These are phyloP conservation scores for Eucalyptus pauciflora DNA, from an alignment of 345 rosid species.

Conservation along the genomic window DNA sequence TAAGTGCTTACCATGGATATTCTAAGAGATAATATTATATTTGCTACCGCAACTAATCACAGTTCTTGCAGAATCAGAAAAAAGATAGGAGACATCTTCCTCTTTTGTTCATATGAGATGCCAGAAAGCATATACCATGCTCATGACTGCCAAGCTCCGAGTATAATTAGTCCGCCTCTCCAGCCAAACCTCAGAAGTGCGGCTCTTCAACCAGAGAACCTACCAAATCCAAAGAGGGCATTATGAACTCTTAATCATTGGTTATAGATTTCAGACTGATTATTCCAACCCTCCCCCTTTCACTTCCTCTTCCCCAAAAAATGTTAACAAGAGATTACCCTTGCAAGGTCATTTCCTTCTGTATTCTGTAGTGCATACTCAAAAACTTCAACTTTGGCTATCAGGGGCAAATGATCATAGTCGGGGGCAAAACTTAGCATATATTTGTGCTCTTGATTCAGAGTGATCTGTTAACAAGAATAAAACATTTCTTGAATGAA, in stretches of 20 bases:
- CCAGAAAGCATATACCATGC: slow-evolving; percentile 67
- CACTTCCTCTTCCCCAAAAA: neutral
- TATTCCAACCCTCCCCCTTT: neutral
- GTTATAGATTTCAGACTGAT: neutral
- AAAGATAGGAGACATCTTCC: neutral
- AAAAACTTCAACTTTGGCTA: slow-evolving; percentile 92
- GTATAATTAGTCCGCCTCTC: slow-evolving; percentile 99
- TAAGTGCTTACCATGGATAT: neutral
- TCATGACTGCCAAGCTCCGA: slow-evolving; percentile 98
- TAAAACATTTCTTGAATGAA: neutral
- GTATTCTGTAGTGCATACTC: slow-evolving; percentile 82
- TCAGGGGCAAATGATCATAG: slow-evolving; percentile 86
- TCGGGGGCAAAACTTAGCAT: slow-evolving; percentile 93
- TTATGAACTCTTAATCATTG: neutral
- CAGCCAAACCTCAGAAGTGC: slow-evolving; percentile 95
- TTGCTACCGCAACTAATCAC: neutral
- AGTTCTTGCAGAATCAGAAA: neutral
- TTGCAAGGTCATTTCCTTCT: slow-evolving; percentile 89
- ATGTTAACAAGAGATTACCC: slow-evolving; percentile 28
- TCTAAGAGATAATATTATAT: neutral
- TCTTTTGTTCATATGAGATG: neutral
- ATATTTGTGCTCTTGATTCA: slow-evolving; percentile 87
- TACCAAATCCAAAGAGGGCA: slow-evolving; percentile 8
- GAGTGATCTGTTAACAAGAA: slow-evolving; percentile 51
- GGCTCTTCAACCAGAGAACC: slow-evolving; percentile 99